These are phyloP conservation scores for Xylariaceae sp. DNA, from an alignment of 2,329 filamentous ascomycete species.

Conservation along the genomic window DNA sequence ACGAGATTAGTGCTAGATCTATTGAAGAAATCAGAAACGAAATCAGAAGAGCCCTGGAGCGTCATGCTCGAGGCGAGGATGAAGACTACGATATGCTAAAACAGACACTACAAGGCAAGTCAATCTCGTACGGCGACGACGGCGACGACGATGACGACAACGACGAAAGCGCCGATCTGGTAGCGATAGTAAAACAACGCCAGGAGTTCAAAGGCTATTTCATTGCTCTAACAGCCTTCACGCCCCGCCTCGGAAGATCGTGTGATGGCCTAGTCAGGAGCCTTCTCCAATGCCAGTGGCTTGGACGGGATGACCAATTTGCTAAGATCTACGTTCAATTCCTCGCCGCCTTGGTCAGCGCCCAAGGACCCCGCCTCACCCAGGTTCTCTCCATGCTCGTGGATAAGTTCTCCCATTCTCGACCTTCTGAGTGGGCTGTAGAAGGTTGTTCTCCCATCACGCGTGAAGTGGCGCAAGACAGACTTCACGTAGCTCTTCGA, in stretches of 20 bases:
- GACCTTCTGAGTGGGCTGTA: slow-evolving; percentile 54
- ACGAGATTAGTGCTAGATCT: slow-evolving; percentile 60
- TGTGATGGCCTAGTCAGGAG: slow-evolving; percentile 65
- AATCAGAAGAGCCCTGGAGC: slow-evolving; percentile 62
- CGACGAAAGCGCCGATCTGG: slow-evolving; percentile 49
- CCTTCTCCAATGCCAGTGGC: slow-evolving; percentile 68
- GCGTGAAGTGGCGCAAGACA: slow-evolving; percentile 69
- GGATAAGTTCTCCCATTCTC: slow-evolving; percentile 70
- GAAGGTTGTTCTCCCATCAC: slow-evolving; percentile 65
- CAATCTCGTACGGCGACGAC: slow-evolving; percentile 43
- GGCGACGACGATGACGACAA: slow-evolving; percentile 55
- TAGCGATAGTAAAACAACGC: slow-evolving; percentile 41
- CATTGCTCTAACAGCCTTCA: slow-evolving; percentile 66
- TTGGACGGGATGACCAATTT: slow-evolving; percentile 70
- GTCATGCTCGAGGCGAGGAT: slow-evolving; percentile 62
- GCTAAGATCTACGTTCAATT: slow-evolving; percentile 72
- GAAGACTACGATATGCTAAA: slow-evolving; percentile 68
- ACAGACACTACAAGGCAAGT: slow-evolving; percentile 61
- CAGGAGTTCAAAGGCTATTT: slow-evolving; percentile 67
- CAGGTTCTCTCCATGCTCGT: slow-evolving; percentile 82
- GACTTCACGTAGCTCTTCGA: slow-evolving; percentile 77
- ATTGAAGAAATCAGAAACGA: slow-evolving; percentile 63
- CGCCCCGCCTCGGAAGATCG: slow-evolving; percentile 64
- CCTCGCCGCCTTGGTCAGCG: slow-evolving; percentile 76
- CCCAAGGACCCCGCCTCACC: slow-evolving; percentile 79